phyloP scores from a whole-genome alignment of 2,329 filamentous ascomycete species.

The Knoxdaviesia proteae region DNA sequence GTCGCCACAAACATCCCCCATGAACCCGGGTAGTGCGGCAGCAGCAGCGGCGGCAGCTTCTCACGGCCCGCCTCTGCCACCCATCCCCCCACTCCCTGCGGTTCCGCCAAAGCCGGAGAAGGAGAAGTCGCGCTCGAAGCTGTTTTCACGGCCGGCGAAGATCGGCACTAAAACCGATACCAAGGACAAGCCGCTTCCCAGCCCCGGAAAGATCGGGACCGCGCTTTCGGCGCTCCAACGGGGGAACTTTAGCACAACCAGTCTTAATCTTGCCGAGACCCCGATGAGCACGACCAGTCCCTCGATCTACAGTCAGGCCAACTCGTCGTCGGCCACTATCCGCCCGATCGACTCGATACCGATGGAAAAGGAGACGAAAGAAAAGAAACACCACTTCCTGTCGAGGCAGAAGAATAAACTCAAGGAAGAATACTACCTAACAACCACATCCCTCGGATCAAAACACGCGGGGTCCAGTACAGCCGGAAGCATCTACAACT shows the following conservation, averaged over 20 bases:
- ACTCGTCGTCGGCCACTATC: constrained; percentile 58
- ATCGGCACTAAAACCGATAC: constrained; percentile 49
- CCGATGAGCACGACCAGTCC: constrained; percentile 33
- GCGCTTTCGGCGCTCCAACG: constrained; percentile 45
- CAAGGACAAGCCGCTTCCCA: constrained; percentile 47
- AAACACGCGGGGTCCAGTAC: constrained; percentile 18
- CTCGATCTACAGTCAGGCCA: constrained; percentile 53
- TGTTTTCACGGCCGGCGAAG: constrained; percentile 61
- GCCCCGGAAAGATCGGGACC: constrained; percentile 49
- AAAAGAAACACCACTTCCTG: constrained; percentile 62
- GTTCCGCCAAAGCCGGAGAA: constrained; percentile 45
- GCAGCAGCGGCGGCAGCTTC: constrained; percentile 11
- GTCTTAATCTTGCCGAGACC: constrained; percentile 19
- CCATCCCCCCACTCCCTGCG: constrained; percentile 16
- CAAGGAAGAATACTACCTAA: constrained; percentile 52
- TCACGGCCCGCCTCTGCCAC: constrained; percentile 15
- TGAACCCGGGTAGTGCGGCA: constrained; percentile 13
- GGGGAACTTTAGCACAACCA: constrained; percentile 50
- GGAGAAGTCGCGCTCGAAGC: constrained; percentile 58
- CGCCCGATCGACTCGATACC: constrained; percentile 34
- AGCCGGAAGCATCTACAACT: constrained; percentile 59
- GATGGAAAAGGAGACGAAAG: constrained; percentile 27
- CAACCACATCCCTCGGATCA: constrained; percentile 58
- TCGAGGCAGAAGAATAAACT: constrained; percentile 63
- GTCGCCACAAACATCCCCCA: constrained; percentile 33